Percentiles rank a stretch among this genome's conserved stretches.
These are phyloP conservation scores for Verbena officinalis DNA, from an alignment of 257 asterid species.

Conservation along the genomic window DNA sequence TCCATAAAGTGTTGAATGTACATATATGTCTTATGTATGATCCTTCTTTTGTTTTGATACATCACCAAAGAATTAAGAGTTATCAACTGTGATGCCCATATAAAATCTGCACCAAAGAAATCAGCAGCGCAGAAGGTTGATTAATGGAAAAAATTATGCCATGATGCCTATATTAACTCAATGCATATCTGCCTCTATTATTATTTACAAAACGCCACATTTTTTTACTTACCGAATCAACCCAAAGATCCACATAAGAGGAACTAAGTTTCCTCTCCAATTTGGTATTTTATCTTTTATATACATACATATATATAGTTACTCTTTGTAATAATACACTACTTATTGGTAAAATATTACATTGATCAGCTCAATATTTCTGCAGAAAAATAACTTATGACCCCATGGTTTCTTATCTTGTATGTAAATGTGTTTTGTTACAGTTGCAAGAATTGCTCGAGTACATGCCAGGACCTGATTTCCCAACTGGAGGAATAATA, in stretches of 20 bases:
- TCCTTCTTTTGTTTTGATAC: not conserved
- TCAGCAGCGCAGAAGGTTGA: not conserved
- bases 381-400: not conserved
- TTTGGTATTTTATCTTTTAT: not conserved
- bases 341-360: not conserved
- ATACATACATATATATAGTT: not conserved
- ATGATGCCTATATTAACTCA: not conserved
- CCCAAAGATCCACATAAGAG: not conserved
- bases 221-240: not conserved
- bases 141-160: not conserved
- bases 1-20: not conserved
- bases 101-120: not conserved
- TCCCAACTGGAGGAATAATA: constrained; percentile 96
- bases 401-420: constrained; percentile 3
- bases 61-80: not conserved
- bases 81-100: constrained; percentile 1
- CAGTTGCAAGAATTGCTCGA: constrained; percentile 97
- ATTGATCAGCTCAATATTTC: not conserved
- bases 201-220: not conserved
- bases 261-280: not conserved
- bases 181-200: not conserved
- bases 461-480: constrained; percentile 99
- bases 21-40: not conserved
- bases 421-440: constrained; percentile 16
- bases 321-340: constrained; percentile 2